Percentiles rank a stretch among this genome's conserved stretches.
Conservation (phyloP, 768 basidiomycete genomes). For the Infundibulicybe gibba region DNA sequence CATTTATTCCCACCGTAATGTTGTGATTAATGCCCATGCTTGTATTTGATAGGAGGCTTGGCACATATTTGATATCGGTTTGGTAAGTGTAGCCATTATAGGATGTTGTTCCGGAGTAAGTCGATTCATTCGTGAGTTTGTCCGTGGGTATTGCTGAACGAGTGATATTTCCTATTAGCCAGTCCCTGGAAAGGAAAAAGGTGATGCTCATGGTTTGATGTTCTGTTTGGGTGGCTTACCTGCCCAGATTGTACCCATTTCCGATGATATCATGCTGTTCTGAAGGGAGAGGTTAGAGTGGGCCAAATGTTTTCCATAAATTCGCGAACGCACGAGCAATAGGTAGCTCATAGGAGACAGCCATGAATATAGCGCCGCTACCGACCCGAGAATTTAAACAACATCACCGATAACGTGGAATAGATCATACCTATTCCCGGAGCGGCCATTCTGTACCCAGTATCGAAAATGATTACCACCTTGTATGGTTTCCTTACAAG, state of each 20-base stretch:
- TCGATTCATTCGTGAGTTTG: constrained; percentile 53
- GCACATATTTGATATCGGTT: constrained; percentile 63
- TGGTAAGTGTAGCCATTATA: constrained; percentile 70
- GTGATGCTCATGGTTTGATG: neutral
- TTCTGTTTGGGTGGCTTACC: constrained; percentile 29
- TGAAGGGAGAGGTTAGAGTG: constrained; percentile 14
- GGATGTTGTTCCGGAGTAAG: constrained; percentile 61
- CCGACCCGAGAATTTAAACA: neutral
- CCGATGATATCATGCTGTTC: constrained; percentile 68
- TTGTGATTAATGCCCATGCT: constrained; percentile 72
- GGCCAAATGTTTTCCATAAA: neutral
- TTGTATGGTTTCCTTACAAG: constrained; percentile 80
- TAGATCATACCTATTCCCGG: constrained; percentile 50
- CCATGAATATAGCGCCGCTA: constrained; percentile 76
- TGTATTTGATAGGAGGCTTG: constrained; percentile 67
- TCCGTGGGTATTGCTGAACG: constrained; percentile 39
- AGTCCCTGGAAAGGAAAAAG: constrained; percentile 50
- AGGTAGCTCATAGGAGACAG: constrained; percentile 69
- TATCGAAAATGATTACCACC: constrained; percentile 90
- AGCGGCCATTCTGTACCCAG: constrained; percentile 74
- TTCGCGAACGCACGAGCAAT: constrained; percentile 40
- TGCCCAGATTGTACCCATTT: constrained; percentile 82
- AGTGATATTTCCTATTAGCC: constrained; percentile 83
- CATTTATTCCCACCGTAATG: constrained; percentile 43
- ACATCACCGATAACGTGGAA: neutral